Evolutionary conservation across 2,329 filamentous ascomycete species (phyloP), one percentile per base, ranked within the genome.

Genomic region (Fusarium sp.): DNA sequence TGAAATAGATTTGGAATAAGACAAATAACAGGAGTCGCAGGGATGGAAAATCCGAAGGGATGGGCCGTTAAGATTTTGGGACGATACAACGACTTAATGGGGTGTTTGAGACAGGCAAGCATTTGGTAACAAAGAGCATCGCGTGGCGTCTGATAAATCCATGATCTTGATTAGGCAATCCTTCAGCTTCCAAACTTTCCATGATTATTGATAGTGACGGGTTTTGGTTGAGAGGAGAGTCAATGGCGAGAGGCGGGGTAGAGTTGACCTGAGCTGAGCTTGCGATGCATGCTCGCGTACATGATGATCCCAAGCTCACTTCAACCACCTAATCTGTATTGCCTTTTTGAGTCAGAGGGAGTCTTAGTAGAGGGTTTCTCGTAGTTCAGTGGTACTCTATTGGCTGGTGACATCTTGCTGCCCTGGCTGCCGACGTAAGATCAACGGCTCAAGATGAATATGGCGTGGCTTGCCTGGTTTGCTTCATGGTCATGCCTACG

Each of bases 1-100:
- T 94, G 79, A 92, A 91, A 83, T 94, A 85, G 68, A 64, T 43
- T 30, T 43, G 23, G 30, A 35, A 37, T 47, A 33, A 38, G 46
- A 64, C 30, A 46, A 44, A 63, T 60, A 53, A 33, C 42, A 59
- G 61, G 67, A 53, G 66, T 56, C 53, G 63, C 64, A 53, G 50
- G 54, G 44, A 43, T 57, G 66, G 57, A 43, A 57, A 52, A 33
- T 53, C 43, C 38, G 46, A 35, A 42, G n/a, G 43, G 28, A 49
- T 54, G 40, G 60, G 23, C 53, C 58, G 30, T 73, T 54, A 38
- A 56, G 49, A 69, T 47, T 59, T 59, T 32, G 65, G 30, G 54
- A 63, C 42, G 40, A 60, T 52, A 65, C 50, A 67, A 60, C 46
- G 72, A 66, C 47, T 70, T 47, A 46, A 63, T 28, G 23, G 23